Evolutionary conservation across 331 rosid genomes (phyloP).

Genomic region (Quercus lobata): DNA sequence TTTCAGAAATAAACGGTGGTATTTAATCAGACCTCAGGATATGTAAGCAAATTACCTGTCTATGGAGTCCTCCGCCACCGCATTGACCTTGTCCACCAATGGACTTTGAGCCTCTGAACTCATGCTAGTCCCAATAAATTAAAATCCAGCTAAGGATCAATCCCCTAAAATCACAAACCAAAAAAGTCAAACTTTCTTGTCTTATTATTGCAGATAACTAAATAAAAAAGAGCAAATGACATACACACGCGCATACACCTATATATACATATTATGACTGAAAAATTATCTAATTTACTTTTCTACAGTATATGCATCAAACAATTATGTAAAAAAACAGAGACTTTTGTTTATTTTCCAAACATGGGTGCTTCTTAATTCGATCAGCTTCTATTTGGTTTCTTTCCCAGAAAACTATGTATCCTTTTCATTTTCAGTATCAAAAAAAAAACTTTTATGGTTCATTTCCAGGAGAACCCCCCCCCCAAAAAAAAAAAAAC

Average conservation of each 20-base stretch:
- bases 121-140: conserved; percentile 25
- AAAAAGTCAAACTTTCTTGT: conserved; percentile 12
- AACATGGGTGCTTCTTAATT: background rate
- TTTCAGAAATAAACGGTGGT: too few relatives aligned
- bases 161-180: conserved; percentile 20
- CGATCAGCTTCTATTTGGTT: background rate
- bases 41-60: conserved; percentile 41
- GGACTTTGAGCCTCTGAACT: conserved; percentile 50
- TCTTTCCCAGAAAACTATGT: background rate
- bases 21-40: background rate
- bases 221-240: background rate
- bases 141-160: conserved; percentile 14
- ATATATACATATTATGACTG: too few relatives aligned
- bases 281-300: background rate
- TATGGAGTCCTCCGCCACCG: conserved; percentile 26
- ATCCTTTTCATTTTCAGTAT: too few relatives aligned
- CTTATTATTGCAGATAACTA: background rate
- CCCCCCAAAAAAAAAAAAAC: background rate
- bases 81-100: conserved; percentile 26
- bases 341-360: background rate
- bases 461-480: too few relatives aligned
- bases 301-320: background rate
- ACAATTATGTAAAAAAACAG: background rate
- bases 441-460: too few relatives aligned
- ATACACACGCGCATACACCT: too few relatives aligned